phyloP scores from a whole-genome alignment of 768 basidiomycete species.

The Panaeolus cyanescens region DNA sequence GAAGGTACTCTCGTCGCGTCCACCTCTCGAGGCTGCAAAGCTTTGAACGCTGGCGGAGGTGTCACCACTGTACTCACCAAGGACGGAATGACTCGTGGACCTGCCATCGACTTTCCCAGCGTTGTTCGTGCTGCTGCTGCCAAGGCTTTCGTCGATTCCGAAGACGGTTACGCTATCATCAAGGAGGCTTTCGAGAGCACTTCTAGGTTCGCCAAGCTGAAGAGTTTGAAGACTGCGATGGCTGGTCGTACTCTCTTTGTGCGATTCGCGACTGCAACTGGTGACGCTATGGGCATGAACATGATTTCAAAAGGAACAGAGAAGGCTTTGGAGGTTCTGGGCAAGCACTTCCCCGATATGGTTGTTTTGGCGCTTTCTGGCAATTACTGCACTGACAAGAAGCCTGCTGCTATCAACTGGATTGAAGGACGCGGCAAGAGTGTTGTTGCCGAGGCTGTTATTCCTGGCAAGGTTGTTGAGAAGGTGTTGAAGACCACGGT shows the following conservation, averaged over 20 bases:
- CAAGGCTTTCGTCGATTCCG: conserved; percentile 83
- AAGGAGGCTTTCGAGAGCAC: conserved; percentile 92
- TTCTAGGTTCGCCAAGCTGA: conserved; percentile 87
- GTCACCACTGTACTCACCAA: conserved; percentile 90
- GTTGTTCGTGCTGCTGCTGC: conserved; percentile 80
- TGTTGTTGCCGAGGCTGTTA: conserved; percentile 92
- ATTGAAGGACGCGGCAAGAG: conserved; percentile 99
- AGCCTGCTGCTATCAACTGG: conserved; percentile 99
- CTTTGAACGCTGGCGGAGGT: conserved; percentile 93
- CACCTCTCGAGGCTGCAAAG: conserved; percentile 96
- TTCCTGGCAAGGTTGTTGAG: conserved; percentile 88
- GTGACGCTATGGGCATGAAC: conserved; percentile 99
- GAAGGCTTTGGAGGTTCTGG: conserved; percentile 83
- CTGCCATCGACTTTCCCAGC: conserved; percentile 94
- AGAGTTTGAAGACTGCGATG: conserved; percentile 83
- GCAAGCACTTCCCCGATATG: conserved; percentile 87
- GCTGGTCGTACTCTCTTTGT: conserved; percentile 94
- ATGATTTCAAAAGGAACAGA: conserved; percentile 99
- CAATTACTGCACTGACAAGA: conserved; percentile 99
- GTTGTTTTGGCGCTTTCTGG: conserved; percentile 87
- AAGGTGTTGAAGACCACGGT: conserved; percentile 95
- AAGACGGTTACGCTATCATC: conserved; percentile 74
- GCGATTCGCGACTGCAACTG: conserved; percentile 91
- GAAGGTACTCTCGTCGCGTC: conserved; percentile 98
- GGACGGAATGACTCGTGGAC: conserved; percentile 98